Percentiles rank a stretch among this genome's conserved stretches.
phyloP scores from a whole-genome alignment of 208 protist species.

The Naegleria fowleri region DNA sequence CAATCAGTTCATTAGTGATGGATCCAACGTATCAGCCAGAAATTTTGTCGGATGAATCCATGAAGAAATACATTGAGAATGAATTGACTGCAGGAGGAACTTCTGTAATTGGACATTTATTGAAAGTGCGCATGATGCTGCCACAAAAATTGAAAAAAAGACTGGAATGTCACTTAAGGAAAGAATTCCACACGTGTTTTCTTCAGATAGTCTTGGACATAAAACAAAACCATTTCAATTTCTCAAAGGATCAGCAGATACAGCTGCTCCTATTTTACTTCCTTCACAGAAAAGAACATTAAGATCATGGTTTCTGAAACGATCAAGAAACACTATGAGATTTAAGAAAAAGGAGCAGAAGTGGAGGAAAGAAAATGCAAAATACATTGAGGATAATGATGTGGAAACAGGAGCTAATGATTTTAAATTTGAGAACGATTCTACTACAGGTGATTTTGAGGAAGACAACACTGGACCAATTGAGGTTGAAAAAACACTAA shows the following conservation, averaged over 20 bases:
- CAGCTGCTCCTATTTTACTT: not conserved
- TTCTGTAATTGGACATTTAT: not conserved
- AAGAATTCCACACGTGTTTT: not conserved
- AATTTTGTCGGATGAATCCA: not conserved
- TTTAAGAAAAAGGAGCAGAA: not conserved
- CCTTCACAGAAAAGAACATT: not conserved
- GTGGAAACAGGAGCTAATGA: not conserved
- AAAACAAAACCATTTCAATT: not conserved
- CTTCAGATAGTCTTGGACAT: not conserved
- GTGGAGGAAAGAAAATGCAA: not conserved
- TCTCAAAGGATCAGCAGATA: not conserved
- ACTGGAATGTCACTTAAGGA: not conserved
- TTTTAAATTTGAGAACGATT: not conserved
- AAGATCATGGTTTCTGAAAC: not conserved
- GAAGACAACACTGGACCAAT: not conserved
- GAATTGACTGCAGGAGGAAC: not conserved
- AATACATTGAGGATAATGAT: not conserved
- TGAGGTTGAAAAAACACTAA: not conserved
- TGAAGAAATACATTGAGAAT: not conserved
- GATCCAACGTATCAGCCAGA: not conserved
- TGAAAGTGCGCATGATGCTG: not conserved
- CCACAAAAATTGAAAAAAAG: not conserved
- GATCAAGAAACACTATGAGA: not conserved
- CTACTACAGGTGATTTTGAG: not conserved
- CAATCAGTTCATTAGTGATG: not conserved